Conservation (phyloP, 2,329 filamentous ascomycete species). For the Phoma sp. region DNA sequence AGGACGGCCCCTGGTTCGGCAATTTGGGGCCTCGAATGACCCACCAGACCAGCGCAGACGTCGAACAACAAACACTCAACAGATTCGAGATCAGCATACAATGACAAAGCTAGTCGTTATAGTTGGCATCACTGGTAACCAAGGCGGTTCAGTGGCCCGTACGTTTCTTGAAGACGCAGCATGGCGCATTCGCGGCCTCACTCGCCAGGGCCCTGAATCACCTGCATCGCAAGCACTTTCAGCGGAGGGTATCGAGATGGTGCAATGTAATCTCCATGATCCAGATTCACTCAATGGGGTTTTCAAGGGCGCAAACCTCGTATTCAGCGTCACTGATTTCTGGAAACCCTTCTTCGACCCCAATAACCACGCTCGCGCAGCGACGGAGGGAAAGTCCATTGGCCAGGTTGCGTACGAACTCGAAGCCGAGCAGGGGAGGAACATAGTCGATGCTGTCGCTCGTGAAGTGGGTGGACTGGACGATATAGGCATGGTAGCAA, state of each 20-base stretch:
- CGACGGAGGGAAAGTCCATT: conserved; percentile 23
- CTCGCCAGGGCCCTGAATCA: conserved; percentile 50
- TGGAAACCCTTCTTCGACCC: conserved; percentile 30
- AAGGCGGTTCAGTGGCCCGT: conserved; percentile 30
- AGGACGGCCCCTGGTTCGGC: neutral
- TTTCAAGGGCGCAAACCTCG: conserved; percentile 47
- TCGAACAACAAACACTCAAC: neutral
- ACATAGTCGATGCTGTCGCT: conserved; percentile 36
- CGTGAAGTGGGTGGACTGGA: conserved; percentile 25
- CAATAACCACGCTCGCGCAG: conserved; percentile 21
- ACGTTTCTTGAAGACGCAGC: conserved; percentile 51
- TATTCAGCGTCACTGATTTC: conserved; percentile 50
- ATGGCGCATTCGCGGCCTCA: conserved; percentile 58
- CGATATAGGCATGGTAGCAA: conserved; percentile 27
- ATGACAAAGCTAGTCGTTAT: conserved; percentile 37
- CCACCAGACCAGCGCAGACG: neutral
- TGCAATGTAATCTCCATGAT: conserved; percentile 45
- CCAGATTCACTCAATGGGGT: conserved; percentile 38
- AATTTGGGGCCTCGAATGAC: neutral
- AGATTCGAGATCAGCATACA: neutral
- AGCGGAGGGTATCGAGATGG: conserved; percentile 47
- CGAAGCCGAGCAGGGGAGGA: conserved; percentile 36
- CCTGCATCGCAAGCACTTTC: conserved; percentile 26
- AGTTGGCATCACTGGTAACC: conserved; percentile 37
- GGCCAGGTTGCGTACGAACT: conserved; percentile 31